Evolutionary conservation across 176 grass and related monocot species (phyloP).

Genomic region (Thalia dealbata): DNA sequence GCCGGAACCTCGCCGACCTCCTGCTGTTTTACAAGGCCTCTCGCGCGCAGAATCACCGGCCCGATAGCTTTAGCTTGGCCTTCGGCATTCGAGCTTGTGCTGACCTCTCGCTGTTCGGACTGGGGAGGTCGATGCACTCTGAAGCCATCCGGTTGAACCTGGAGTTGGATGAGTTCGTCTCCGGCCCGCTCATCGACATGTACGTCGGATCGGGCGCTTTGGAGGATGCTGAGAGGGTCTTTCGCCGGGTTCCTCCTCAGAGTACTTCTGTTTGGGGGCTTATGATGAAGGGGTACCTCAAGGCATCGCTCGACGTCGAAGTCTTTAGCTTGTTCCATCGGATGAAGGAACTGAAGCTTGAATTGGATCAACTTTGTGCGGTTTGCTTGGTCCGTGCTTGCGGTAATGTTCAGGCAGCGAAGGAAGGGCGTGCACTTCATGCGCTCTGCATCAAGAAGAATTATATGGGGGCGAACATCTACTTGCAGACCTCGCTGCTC

Average conservation of each 20-base stretch:
- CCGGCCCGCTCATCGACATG: slow-evolving; percentile 10
- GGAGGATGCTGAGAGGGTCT: slow-evolving; percentile 16
- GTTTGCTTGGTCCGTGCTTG: slow-evolving; percentile 19
- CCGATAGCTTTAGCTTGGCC: slow-evolving; percentile 17
- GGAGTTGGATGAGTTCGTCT: slow-evolving; percentile 11
- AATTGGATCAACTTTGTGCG: slow-evolving; percentile 2
- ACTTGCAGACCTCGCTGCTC: slow-evolving; percentile 14
- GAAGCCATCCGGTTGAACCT: slow-evolving; percentile 15
- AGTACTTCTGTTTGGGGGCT: slow-evolving; percentile 9
- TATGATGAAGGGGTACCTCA: slow-evolving; percentile 21
- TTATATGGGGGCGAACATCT: slow-evolving; percentile 1
- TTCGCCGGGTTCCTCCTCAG: not conserved
- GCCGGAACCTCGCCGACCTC: slow-evolving; percentile 1
- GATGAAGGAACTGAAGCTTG: slow-evolving; percentile 10
- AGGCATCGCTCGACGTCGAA: not conserved
- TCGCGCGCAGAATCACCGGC: not conserved
- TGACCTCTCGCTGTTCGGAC: not conserved
- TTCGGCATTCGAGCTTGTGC: slow-evolving; percentile 16
- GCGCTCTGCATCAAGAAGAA: slow-evolving; percentile 11
- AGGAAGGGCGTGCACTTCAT: slow-evolving; percentile 6
- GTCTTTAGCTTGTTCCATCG: slow-evolving; percentile 1
- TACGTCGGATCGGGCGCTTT: not conserved
- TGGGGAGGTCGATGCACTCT: slow-evolving; percentile 16
- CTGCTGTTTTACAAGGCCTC: not conserved
- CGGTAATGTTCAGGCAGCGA: slow-evolving; percentile 7